Percentiles rank a stretch among this genome's conserved stretches.
Conservation (phyloP, 2,329 filamentous ascomycete genomes). For the Curvularia hawaiiensis region DNA sequence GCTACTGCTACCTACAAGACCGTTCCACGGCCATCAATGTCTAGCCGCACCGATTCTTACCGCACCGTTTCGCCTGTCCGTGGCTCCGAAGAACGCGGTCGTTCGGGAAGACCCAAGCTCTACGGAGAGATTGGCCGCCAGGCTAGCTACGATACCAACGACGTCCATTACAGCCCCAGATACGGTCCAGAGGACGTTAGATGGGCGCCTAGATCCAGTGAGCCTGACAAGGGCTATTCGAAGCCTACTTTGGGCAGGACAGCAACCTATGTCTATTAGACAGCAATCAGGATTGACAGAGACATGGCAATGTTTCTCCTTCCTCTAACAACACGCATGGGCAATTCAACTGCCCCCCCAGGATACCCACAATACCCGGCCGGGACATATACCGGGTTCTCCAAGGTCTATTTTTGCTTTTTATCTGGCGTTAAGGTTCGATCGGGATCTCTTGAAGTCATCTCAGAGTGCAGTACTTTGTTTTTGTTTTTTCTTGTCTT, state of each 20-base stretch:
- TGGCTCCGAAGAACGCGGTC: slow-evolving; percentile 31
- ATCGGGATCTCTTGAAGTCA: background rate
- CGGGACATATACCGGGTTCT: slow-evolving; percentile 6
- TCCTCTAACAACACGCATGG: slow-evolving; percentile 4
- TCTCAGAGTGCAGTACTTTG: background rate
- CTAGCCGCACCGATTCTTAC: slow-evolving; percentile 28
- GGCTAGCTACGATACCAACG: slow-evolving; percentile 39
- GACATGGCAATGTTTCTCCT: background rate
- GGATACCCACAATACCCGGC: slow-evolving; percentile 10
- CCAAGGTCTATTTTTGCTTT: background rate
- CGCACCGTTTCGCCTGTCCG: slow-evolving; percentile 33
- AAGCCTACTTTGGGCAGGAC: slow-evolving; percentile 35
- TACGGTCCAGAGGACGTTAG: slow-evolving; percentile 47
- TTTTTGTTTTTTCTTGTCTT: background rate
- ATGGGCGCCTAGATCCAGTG: slow-evolving; percentile 32
- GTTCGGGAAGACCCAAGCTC: slow-evolving; percentile 25
- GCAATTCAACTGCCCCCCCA: slow-evolving; percentile 9
- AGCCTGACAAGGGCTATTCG: slow-evolving; percentile 29
- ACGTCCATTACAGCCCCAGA: slow-evolving; percentile 39
- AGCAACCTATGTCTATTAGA: slow-evolving; percentile 40
- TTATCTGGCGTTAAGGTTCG: slow-evolving; percentile 7
- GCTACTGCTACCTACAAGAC: slow-evolving; percentile 18
- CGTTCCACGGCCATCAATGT: slow-evolving; percentile 21
- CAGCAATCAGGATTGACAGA: background rate
- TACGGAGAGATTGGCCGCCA: slow-evolving; percentile 37